Percentiles rank a stretch among this genome's conserved stretches.
phyloP scores from a whole-genome alignment of 2,329 filamentous ascomycete genomes.

The Phialophora expanda region DNA sequence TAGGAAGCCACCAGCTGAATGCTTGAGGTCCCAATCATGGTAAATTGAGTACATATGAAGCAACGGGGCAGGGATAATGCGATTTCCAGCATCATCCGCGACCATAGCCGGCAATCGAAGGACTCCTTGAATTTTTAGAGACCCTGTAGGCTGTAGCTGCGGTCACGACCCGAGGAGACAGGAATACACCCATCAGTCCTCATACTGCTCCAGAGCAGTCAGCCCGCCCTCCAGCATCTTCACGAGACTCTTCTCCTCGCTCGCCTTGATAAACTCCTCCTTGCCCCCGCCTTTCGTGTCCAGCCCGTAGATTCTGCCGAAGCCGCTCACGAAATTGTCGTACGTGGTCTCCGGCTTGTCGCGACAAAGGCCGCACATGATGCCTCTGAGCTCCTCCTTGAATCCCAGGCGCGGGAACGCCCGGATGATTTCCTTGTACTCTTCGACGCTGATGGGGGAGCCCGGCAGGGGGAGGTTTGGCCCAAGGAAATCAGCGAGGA shows the following conservation, averaged over 20 bases:
- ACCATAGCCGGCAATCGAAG: neutral
- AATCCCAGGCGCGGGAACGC: constrained; percentile 46
- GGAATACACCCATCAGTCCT: constrained; percentile 11
- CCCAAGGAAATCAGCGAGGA: constrained; percentile 35
- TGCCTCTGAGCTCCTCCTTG: constrained; percentile 43
- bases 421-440: constrained; percentile 43
- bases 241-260: constrained; percentile 18
- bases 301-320: constrained; percentile 38
- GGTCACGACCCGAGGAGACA: neutral
- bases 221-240: constrained; percentile 21
- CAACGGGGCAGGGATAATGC: neutral
- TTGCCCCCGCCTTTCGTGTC: constrained; percentile 28
- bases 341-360: constrained; percentile 47
- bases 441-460: constrained; percentile 41
- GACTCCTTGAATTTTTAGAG: neutral
- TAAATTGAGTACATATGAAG: too few relatives aligned
- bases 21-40: too few relatives aligned
- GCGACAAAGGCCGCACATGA: constrained; percentile 46
- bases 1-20: too few relatives aligned
- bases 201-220: constrained; percentile 24
- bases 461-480: constrained; percentile 34
- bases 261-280: constrained; percentile 23
- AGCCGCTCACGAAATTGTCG: constrained; percentile 45
- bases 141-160: neutral
- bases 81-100: too few relatives aligned